Conservation (phyloP, 2,329 filamentous ascomycete genomes). For the Hypoxylon sp. region DNA sequence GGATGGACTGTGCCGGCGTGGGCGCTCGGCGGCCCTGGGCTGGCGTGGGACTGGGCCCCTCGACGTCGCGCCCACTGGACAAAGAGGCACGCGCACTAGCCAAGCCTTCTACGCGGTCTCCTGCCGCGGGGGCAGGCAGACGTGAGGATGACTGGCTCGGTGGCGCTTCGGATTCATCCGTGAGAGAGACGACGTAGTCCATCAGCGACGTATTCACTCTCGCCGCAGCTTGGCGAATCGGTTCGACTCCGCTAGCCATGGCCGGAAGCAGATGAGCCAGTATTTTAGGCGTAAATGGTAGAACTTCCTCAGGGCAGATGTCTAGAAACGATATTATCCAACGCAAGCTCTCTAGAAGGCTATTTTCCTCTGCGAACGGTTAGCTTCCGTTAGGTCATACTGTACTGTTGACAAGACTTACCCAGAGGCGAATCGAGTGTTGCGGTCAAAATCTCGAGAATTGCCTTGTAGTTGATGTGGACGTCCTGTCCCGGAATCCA, state of each 20-base stretch:
- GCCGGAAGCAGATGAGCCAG: slow-evolving; percentile 91
- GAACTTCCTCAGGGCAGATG: slow-evolving; percentile 94
- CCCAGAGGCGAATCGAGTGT: slow-evolving; percentile 85
- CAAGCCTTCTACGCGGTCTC: slow-evolving; percentile 56
- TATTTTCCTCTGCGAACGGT: slow-evolving; percentile 77
- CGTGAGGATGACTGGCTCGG: slow-evolving; percentile 50
- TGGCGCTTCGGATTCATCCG: slow-evolving; percentile 68
- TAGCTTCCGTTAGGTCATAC: slow-evolving; percentile 18
- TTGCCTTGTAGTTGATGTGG: slow-evolving; percentile 89
- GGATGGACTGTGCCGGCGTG: slow-evolving; percentile 52
- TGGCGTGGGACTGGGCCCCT: slow-evolving; percentile 60
- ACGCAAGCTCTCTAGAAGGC: slow-evolving; percentile 85
- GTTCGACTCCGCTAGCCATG: slow-evolving; percentile 90
- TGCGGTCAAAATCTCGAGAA: slow-evolving; percentile 88
- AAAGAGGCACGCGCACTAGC: slow-evolving; percentile 60
- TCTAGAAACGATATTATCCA: slow-evolving; percentile 98
- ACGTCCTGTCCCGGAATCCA: slow-evolving; percentile 98
- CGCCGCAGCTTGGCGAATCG: slow-evolving; percentile 85
- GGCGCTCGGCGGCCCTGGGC: slow-evolving; percentile 57
- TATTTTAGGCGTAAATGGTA: slow-evolving; percentile 92
- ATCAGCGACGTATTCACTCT: slow-evolving; percentile 91
- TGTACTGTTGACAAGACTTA: slow-evolving; percentile 50
- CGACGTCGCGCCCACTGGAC: slow-evolving; percentile 62
- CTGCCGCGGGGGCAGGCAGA: slow-evolving; percentile 50
- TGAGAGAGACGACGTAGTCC: slow-evolving; percentile 91